A percentile compares a stretch with the other conserved stretches of the same genome.
Conservation (phyloP, 768 basidiomycete species). For the Pleurotus djamor region DNA sequence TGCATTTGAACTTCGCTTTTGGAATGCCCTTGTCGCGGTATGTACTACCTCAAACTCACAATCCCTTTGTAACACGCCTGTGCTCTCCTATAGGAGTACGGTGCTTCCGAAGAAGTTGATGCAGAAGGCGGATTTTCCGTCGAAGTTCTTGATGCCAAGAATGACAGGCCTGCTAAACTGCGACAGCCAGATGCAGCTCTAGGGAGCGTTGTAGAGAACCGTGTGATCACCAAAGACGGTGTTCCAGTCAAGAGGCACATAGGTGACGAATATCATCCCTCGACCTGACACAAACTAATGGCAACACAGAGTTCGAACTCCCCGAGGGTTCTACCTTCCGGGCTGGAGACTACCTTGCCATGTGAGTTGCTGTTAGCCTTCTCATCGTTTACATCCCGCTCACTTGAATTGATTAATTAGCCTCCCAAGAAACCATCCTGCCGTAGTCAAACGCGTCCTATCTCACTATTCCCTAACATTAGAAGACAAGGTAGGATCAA, state of each 20-base stretch:
- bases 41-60: not conserved
- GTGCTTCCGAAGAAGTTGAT: constrained; percentile 16
- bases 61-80: not conserved
- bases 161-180: constrained; percentile 28
- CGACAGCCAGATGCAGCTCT: constrained; percentile 34
- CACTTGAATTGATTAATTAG: constrained; percentile 13
- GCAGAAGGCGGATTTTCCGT: constrained; percentile 20
- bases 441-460: constrained; percentile 34
- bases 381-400: not conserved
- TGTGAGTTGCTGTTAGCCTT: constrained; percentile 21
- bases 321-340: constrained; percentile 34
- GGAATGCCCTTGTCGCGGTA: constrained; percentile 32
- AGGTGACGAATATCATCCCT: constrained; percentile 18
- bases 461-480: constrained; percentile 32
- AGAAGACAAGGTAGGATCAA: constrained; percentile 31
- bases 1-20: constrained; percentile 35
- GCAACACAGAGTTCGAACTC: constrained; percentile 32
- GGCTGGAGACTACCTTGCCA: constrained; percentile 46
- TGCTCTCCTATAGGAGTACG: constrained; percentile 22
- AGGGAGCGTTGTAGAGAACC: constrained; percentile 36
- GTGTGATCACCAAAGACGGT: constrained; percentile 33
- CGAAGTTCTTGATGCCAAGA: constrained; percentile 26
- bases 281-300: not conserved
- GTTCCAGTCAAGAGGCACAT: constrained; percentile 39
- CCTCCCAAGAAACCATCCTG: constrained; percentile 36